Conservation (phyloP, 2,329 filamentous ascomycete species). For the Epichloe elymi region DNA sequence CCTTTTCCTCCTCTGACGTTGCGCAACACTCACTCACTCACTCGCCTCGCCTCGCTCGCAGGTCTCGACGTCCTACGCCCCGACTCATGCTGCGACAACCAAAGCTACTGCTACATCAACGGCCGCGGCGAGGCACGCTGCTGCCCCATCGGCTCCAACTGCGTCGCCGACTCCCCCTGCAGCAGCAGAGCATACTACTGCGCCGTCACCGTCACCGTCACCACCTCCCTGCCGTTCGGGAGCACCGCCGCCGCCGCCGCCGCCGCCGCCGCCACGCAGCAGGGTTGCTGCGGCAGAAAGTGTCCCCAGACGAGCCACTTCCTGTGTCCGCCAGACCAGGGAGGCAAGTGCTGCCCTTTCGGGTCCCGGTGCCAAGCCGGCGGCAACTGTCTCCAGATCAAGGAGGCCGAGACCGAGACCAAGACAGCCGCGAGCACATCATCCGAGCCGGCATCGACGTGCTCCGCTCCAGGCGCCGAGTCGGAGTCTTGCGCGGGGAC, state of each 20-base stretch:
- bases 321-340: conserved; percentile 29
- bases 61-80: conserved; percentile 28
- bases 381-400: conserved; percentile 23
- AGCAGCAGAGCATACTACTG: conserved; percentile 21
- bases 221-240: conserved; percentile 10
- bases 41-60: conserved; percentile 14
- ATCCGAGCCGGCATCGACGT: conserved; percentile 3
- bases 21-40: too few species aligned
- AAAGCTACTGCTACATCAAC: conserved; percentile 32
- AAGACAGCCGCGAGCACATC: conserved; percentile 7
- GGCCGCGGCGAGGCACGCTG: conserved; percentile 20
- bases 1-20: neutral
- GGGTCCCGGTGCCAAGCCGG: conserved; percentile 27
- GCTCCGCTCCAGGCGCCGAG: conserved; percentile 28
- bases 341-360: conserved; percentile 37
- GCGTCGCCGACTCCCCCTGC: conserved; percentile 24
- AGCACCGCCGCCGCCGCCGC: conserved; percentile 3
- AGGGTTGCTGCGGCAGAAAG: conserved; percentile 26
- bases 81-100: conserved; percentile 29
- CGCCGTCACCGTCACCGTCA: conserved; percentile 16
- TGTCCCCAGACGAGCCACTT: conserved; percentile 30
- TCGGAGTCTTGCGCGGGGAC: conserved; percentile 12
- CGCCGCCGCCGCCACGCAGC: conserved; percentile 6
- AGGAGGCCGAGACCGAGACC: conserved; percentile 3
- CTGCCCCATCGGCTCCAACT: conserved; percentile 30